Conservation (phyloP, 2,329 filamentous ascomycete species). For the Xylaria sp. region DNA sequence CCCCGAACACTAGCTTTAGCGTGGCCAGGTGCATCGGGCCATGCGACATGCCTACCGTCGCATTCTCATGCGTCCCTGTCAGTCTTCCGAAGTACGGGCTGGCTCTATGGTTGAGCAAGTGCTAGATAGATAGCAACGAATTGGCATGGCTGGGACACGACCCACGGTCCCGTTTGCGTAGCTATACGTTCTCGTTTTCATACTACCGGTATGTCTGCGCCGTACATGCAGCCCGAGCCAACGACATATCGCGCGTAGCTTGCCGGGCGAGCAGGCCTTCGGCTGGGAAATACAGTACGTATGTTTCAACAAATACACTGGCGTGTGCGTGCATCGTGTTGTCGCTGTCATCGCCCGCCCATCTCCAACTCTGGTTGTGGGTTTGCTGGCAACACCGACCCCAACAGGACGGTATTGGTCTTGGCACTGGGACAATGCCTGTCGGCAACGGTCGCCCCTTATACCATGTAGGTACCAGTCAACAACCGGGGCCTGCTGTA, state of each 20-base stretch:
- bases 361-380: not conserved
- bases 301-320: not conserved
- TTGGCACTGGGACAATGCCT: conserved; percentile 16
- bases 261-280: not conserved
- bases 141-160: not conserved
- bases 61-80: not conserved
- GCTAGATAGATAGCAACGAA: not conserved
- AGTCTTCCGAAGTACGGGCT: not conserved
- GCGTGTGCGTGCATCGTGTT: conserved; percentile 6
- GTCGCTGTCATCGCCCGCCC: conserved; percentile 19
- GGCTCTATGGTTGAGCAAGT: too few relatives aligned
- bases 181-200: not conserved
- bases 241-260: not conserved
- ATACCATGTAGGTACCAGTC: too few relatives aligned
- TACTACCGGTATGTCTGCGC: too few relatives aligned
- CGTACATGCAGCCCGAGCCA: not conserved
- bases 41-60: not conserved
- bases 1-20: not conserved
- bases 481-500: too few relatives aligned
- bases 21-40: not conserved
- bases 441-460: conserved; percentile 14
- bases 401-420: conserved; percentile 23
- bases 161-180: not conserved
- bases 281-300: not conserved
- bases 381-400: conserved; percentile 1